Evolutionary conservation across 352 stramenopile species (phyloP), one percentile per base, ranked within the genome.

Genomic region (Stramenopiles sp.): DNA sequence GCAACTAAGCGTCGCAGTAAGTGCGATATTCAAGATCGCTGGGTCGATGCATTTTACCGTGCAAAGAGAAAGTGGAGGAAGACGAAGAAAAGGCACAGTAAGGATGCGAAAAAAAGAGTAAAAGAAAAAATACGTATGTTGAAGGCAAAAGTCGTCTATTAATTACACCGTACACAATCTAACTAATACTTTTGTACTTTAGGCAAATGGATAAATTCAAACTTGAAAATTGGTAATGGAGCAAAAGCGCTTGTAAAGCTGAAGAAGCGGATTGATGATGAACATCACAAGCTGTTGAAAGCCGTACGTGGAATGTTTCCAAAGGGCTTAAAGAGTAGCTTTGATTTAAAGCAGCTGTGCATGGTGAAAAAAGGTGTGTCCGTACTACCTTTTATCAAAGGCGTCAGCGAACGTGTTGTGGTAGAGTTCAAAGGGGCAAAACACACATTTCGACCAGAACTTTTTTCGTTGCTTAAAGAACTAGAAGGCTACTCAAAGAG

Each of bases 51-150:
- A 27, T 71, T 71, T 27, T 71, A 71, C 27, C 55, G 55, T 27
- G 55, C 55, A 71, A 71, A 71, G 55, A 22, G 55, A 22, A 71
- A 27, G 27, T 71, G 55, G 55, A 71, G 27, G 27, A 71, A 71
- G 27, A 22, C 22, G 27, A 71, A 71, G 55, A 71, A 27, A 22
- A 71, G 27, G 55, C 55, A 22, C 22, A 25, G 22, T 22, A 71
- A 71, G 55, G 27, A 71, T 22, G 27, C 22, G 55, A 71, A 71
- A 27, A 27, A 71, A 71, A 71, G 55, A 71, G 55, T 25, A 71
- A 71, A 71, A 27, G 55, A 22, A 71, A 71, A 71, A 71, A 71
- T 71, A 71, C 55, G 55, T n/a, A n/a, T n/a, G n/a, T n/a, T n/a
- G n/a, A n/a, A n/a, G n/a, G n/a, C n/a, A n/a, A n/a, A n/a, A n/a